Conservation (phyloP, 2,329 filamentous ascomycete species). For the Nannizziopsis arthrosporioides region DNA sequence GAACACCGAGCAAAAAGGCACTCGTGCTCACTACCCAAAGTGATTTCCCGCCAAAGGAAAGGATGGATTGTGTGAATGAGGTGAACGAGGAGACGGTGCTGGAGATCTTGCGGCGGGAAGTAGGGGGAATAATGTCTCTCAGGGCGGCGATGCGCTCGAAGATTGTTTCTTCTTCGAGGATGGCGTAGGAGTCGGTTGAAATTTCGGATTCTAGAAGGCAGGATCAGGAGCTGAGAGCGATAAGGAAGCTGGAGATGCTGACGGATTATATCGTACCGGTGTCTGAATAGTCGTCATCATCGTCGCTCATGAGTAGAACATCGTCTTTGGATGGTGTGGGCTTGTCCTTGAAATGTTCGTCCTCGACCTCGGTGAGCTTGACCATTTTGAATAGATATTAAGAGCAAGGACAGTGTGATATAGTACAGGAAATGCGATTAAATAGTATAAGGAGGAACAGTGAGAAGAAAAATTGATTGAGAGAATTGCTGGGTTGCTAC, state of each 20-base stretch:
- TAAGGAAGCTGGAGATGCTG: background rate
- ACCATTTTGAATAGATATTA: conserved; percentile 51
- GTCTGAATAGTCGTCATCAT: conserved; percentile 84
- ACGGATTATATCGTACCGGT: conserved; percentile 50
- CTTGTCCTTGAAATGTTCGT: conserved; percentile 78
- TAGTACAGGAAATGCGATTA: background rate
- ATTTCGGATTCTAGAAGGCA: conserved; percentile 59
- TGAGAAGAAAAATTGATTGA: background rate
- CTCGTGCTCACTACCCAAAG: conserved; percentile 86
- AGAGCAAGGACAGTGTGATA: background rate
- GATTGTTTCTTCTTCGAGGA: conserved; percentile 47
- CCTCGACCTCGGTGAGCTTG: conserved; percentile 90
- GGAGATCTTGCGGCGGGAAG: conserved; percentile 56
- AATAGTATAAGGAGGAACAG: background rate
- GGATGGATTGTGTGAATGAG: conserved; percentile 35
- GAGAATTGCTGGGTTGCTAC: too few relatives aligned
- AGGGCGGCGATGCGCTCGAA: conserved; percentile 60
- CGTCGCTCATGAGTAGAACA: conserved; percentile 37
- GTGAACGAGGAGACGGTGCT: conserved; percentile 42
- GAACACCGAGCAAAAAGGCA: conserved; percentile 78
- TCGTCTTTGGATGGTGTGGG: conserved; percentile 51
- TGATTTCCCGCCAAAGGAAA: conserved; percentile 65
- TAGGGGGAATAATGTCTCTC: conserved; percentile 64
- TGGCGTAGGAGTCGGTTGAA: conserved; percentile 63
- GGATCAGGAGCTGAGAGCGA: background rate